phyloP scores from a whole-genome alignment of 139 green algal genomes.

The Tetradesmus lagerheimii region DNA sequence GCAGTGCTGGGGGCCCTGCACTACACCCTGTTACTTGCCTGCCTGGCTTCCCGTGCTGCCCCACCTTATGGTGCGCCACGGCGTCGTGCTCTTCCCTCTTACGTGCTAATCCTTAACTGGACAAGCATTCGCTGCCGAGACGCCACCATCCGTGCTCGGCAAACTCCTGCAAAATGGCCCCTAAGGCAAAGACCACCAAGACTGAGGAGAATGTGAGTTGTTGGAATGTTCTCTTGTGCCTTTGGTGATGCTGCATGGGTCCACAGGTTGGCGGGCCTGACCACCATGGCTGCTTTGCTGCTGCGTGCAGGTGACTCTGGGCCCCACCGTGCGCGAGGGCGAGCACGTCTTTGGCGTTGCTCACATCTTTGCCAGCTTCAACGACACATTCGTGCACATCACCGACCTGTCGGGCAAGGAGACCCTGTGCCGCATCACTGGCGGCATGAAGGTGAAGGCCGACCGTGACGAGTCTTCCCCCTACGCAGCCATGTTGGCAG shows the following conservation, averaged over 20 bases:
- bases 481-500: conserved; percentile 99
- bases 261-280: background rate
- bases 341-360: conserved; percentile 98
- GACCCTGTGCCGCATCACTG: conserved; percentile 96
- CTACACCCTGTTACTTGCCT: conserved; percentile 5
- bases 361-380: conserved; percentile 99
- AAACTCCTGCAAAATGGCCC: conserved; percentile 41
- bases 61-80: background rate
- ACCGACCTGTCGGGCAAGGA: conserved; percentile 99
- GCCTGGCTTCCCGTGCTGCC: background rate
- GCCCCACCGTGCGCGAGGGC: conserved; percentile 89
- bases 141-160: background rate
- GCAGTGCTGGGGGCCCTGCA: background rate
- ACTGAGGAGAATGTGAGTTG: conserved; percentile 48
- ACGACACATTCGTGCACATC: conserved; percentile 99
- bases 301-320: conserved; percentile 74
- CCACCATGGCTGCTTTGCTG: conserved; percentile 62
- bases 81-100: background rate
- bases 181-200: conserved; percentile 47
- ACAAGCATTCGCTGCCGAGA: conserved; percentile 3
- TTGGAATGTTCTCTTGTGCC: background rate
- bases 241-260: background rate
- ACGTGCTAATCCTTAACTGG: background rate
- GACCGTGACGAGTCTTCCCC: conserved; percentile 99
- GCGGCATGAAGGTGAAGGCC: conserved; percentile 99